A percentile compares a stretch with the other conserved stretches of the same genome.
Conservation (phyloP, 2,329 filamentous ascomycete species). For the Phaeosphaeria sp. region DNA sequence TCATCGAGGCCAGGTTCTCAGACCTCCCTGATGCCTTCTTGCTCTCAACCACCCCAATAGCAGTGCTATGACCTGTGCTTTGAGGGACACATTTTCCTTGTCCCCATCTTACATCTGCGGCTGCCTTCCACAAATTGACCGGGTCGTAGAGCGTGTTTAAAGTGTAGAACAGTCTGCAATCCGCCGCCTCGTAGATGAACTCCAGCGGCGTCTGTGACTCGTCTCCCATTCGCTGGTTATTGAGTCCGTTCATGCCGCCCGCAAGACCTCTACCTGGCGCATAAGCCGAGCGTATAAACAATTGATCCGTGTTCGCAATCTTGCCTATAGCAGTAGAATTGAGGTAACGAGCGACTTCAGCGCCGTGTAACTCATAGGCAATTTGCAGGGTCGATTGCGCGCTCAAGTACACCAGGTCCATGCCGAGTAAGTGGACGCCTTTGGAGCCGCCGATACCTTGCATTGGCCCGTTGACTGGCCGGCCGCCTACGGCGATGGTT, state of each 20-base stretch:
- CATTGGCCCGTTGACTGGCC: constrained; percentile 42
- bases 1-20: not conserved
- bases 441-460: constrained; percentile 50
- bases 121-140: constrained; percentile 56
- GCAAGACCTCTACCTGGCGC: constrained; percentile 1
- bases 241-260: constrained; percentile 20
- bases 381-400: not conserved
- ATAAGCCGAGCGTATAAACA: constrained; percentile 13
- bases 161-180: constrained; percentile 67
- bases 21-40: not conserved
- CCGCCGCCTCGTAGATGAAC: constrained; percentile 64
- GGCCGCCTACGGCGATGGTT: constrained; percentile 25
- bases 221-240: constrained; percentile 37
- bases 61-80: constrained; percentile 18
- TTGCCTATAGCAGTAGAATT: constrained; percentile 11
- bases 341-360: not conserved
- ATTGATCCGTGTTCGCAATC: constrained; percentile 13
- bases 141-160: constrained; percentile 56
- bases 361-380: not conserved
- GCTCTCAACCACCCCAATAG: constrained; percentile 13
- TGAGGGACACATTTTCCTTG: constrained; percentile 22
- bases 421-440: constrained; percentile 37
- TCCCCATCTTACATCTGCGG: constrained; percentile 24
- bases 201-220: constrained; percentile 54
- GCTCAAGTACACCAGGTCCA: constrained; percentile 5